A percentile compares a stretch with the other conserved stretches of the same genome.
These are phyloP conservation scores for Citrus sp. DNA, from an alignment of 345 rosid genomes.

Conservation along the genomic window DNA sequence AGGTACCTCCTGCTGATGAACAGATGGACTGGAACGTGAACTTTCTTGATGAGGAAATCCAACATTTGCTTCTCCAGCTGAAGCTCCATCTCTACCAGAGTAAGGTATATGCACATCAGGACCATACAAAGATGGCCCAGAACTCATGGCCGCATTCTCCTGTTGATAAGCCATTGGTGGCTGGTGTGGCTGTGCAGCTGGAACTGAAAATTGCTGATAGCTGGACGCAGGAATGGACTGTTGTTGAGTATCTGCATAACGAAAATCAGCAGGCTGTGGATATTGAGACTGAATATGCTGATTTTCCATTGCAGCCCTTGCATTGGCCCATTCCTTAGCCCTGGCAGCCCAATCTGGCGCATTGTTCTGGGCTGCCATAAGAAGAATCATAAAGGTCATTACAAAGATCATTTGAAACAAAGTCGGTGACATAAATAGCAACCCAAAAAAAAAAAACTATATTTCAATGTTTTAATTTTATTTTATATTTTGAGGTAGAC, in stretches of 20 bases:
- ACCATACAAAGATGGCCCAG: constrained; percentile 40
- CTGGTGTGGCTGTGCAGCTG: constrained; percentile 38
- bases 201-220: constrained; percentile 63
- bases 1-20: constrained; percentile 99
- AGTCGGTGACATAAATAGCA: not conserved
- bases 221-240: constrained; percentile 37
- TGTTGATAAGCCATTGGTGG: constrained; percentile 38
- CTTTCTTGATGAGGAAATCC: constrained; percentile 44
- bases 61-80: constrained; percentile 41
- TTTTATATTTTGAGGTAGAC: too few species aligned
- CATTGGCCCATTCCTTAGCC: constrained; percentile 92
- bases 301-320: constrained; percentile 51
- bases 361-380: constrained; percentile 46
- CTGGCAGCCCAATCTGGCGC: constrained; percentile 93
- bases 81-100: constrained; percentile 39
- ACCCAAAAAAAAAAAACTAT: too few species aligned
- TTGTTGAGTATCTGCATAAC: constrained; percentile 59
- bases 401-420: constrained; percentile 17
- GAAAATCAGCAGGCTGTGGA: constrained; percentile 41
- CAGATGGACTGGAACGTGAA: constrained; percentile 48
- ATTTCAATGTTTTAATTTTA: too few species aligned
- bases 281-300: constrained; percentile 54
- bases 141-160: constrained; percentile 33
- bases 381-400: constrained; percentile 3
- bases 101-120: constrained; percentile 44